phyloP scores from a whole-genome alignment of 23 red algal genomes.

The Gracilaria gracilis region DNA sequence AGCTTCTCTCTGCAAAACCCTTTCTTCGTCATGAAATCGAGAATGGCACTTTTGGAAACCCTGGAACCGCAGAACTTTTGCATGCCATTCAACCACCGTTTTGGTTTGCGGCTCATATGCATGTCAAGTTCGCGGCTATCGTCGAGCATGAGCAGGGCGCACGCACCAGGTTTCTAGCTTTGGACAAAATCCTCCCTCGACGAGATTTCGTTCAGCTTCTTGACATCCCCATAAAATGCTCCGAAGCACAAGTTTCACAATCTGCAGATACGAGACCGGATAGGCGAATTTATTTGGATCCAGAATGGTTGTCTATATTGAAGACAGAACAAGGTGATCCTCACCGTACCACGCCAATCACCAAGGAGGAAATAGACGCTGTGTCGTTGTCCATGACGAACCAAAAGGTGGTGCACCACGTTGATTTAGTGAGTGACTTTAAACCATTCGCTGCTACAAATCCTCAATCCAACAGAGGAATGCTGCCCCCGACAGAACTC shows the following conservation, averaged over 20 bases:
- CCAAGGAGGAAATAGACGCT: slow-evolving; percentile 40
- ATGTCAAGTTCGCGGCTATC: slow-evolving; percentile 86
- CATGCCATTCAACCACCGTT: slow-evolving; percentile 65
- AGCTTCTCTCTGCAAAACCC: slow-evolving; percentile 82
- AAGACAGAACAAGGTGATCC: slow-evolving; percentile 28
- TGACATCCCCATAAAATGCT: slow-evolving; percentile 58
- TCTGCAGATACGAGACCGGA: not conserved
- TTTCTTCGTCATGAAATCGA: slow-evolving; percentile 83
- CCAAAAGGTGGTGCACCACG: not conserved
- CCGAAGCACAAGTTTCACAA: not conserved
- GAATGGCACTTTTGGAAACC: slow-evolving; percentile 65
- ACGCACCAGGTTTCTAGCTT: slow-evolving; percentile 78
- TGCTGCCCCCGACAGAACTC: not conserved
- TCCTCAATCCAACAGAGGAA: not conserved
- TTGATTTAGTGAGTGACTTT: slow-evolving; percentile 8
- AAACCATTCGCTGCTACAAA: not conserved
- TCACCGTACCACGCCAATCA: slow-evolving; percentile 27
- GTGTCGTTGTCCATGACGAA: not conserved
- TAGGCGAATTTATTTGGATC: slow-evolving; percentile 31
- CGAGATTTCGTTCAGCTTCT: slow-evolving; percentile 90
- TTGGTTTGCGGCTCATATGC: slow-evolving; percentile 95
- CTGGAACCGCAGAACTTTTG: slow-evolving; percentile 57
- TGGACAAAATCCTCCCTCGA: slow-evolving; percentile 85
- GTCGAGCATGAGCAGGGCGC: slow-evolving; percentile 51
- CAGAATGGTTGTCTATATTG: slow-evolving; percentile 61